A percentile compares a stretch with the other conserved stretches of the same genome.
These are phyloP conservation scores for Auriscalpium microsporum DNA, from an alignment of 768 basidiomycete species.

Conservation along the genomic window DNA sequence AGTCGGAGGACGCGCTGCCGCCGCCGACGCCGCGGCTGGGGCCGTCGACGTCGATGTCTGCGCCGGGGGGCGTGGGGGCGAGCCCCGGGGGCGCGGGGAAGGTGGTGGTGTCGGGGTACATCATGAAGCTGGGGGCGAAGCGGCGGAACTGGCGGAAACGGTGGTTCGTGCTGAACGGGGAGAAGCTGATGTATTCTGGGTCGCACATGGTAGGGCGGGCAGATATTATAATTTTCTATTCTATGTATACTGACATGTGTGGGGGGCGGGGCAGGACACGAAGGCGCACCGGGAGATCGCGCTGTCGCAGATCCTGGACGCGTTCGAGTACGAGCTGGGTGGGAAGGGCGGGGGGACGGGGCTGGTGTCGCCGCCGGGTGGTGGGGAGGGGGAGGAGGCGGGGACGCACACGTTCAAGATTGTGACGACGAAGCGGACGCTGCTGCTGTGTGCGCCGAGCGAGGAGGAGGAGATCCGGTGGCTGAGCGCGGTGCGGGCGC, in stretches of 20 bases:
- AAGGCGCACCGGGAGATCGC: constrained; percentile 83
- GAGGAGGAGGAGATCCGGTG: constrained; percentile 99
- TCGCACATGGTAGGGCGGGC: constrained; percentile 83
- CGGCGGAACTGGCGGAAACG: constrained; percentile 93
- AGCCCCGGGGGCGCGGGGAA: constrained; percentile 55
- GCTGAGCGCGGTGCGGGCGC: constrained; percentile 88
- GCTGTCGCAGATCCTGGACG: constrained; percentile 80
- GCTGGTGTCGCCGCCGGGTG: constrained; percentile 27
- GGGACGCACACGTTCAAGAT: constrained; percentile 81
- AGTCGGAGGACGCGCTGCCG: constrained; percentile 66
- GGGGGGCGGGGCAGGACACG: constrained; percentile 58
- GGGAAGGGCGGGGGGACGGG: constrained; percentile 32
- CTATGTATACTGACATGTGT: not conserved
- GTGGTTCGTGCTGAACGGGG: constrained; percentile 92
- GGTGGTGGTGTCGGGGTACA: constrained; percentile 78
- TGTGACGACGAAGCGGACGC: constrained; percentile 86
- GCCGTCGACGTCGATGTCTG: constrained; percentile 34
- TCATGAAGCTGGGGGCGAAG: constrained; percentile 94
- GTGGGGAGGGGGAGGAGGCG: constrained; percentile 38
- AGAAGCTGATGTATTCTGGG: constrained; percentile 78
- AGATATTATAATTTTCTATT: constrained; percentile 11
- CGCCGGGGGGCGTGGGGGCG: constrained; percentile 31
- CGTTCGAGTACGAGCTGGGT: constrained; percentile 76
- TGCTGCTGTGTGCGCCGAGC: constrained; percentile 85
- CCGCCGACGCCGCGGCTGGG: constrained; percentile 21